Evolutionary conservation across 2,329 filamentous ascomycete species (phyloP), one percentile per base, ranked within the genome.

Genomic region (Fusarium cicatricum): DNA sequence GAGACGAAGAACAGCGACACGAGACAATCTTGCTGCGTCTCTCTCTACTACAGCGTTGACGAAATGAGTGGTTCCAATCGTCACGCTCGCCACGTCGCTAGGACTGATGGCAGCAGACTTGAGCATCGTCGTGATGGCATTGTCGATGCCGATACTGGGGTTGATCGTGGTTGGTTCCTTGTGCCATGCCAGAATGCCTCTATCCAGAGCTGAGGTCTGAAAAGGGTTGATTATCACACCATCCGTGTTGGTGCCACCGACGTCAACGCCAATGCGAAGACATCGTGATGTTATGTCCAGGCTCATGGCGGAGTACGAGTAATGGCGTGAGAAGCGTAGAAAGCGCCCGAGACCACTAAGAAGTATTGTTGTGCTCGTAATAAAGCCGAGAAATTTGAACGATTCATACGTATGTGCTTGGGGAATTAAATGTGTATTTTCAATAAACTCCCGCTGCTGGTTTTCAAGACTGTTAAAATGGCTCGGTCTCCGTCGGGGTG

Each of bases 31-130:
- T 2, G 75, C 66, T 8, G 73, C 73, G 55, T 86, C 82, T 37
- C 79, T 74, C 66, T 85, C 82, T 1, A 86, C 74, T 3, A 86
- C 80, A 9, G 83, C 83, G 55, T 86, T 86, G 62, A 86, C 77
- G 61, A 86, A 86, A 55, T 86, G 82, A 1, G 83, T 85, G 1
- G 80, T 83, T 46, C 82, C 82, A 57, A 84, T 82, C 3, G 80
- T 81, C 12, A 84, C 77, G 55, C 78, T 79, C 12, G 78, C 76
- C 15, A 84, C 73, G 6, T 76, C 67, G 0, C 68, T 64, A 1
- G 76, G 73, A 34, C 65, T 55, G 29, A 78, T 68, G 6, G 56
- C 46, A 12, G 73, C 67, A 1, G 70, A 62, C 12, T 70, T 43
- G 55, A 83, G 75, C 73, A 83, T 79, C 19, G 71, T 68, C 6